These are phyloP conservation scores for Chaetomium tenue DNA, from an alignment of 495 filamentous ascomycete species.

Conservation along the genomic window DNA sequence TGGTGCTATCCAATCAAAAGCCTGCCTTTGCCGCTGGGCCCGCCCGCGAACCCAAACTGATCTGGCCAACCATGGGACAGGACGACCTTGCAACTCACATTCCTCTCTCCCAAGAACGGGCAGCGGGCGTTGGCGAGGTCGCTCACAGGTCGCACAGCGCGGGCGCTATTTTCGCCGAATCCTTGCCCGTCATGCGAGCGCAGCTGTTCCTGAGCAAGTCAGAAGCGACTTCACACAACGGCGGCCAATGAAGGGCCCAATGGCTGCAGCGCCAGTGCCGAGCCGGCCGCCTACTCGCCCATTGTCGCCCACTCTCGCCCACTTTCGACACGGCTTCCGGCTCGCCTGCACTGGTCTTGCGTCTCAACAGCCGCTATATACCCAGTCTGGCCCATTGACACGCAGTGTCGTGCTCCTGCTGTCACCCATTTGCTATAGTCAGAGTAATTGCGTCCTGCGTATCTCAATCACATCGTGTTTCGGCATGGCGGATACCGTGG, in stretches of 20 bases:
- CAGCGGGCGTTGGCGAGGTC: conserved; percentile 2
- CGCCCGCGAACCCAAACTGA: conserved; percentile 11
- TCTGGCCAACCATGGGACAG: conserved; percentile 31
- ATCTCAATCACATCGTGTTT: conserved; percentile 50
- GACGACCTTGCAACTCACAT: conserved; percentile 15
- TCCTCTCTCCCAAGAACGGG: conserved; percentile 31
- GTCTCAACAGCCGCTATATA: conserved; percentile 59
- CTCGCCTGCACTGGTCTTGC: conserved; percentile 32
- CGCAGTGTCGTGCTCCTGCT: conserved; percentile 17
- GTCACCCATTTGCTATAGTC: conserved; percentile 34
- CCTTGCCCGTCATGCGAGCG: conserved; percentile 38
- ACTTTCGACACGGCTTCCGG: conserved; percentile 28
- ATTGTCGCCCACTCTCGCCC: not conserved
- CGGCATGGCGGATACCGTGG: conserved; percentile 44
- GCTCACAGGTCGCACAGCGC: conserved; percentile 20
- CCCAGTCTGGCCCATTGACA: conserved; percentile 33
- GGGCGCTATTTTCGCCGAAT: conserved; percentile 34
- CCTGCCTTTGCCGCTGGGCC: conserved; percentile 32
- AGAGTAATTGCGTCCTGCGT: conserved; percentile 34
- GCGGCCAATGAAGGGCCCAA: conserved; percentile 21
- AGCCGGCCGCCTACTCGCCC: conserved; percentile 7
- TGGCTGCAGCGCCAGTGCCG: conserved; percentile 29
- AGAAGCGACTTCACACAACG: conserved; percentile 38
- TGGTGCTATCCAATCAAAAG: conserved; percentile 30
- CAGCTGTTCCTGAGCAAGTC: conserved; percentile 41